Conservation (phyloP, 495 filamentous ascomycete species). For the Penicillium soppii region DNA sequence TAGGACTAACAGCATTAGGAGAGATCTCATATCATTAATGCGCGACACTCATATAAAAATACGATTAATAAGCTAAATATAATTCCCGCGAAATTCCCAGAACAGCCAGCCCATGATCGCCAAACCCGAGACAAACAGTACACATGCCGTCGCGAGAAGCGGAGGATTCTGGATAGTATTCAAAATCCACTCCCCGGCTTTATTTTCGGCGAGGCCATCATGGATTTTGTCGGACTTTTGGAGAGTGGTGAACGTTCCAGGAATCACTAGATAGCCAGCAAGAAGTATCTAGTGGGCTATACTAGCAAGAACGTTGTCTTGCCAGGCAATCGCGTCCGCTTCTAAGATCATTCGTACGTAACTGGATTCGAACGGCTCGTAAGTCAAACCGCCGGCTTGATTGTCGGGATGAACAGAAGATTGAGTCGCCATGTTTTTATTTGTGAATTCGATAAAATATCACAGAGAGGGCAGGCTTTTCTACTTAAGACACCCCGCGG, state of each 20-base stretch:
- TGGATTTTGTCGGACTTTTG: slow-evolving; percentile 21
- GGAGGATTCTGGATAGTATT: slow-evolving; percentile 22
- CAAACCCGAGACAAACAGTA: slow-evolving; percentile 14
- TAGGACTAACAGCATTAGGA: slow-evolving; percentile 16
- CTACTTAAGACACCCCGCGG: background rate
- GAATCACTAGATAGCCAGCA: slow-evolving; percentile 35
- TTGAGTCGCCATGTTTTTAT: background rate
- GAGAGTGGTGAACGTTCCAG: slow-evolving; percentile 34
- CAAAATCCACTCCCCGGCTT: slow-evolving; percentile 15
- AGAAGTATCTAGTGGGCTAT: slow-evolving; percentile 33
- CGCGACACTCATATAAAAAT: slow-evolving; percentile 22
- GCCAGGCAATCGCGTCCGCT: background rate
- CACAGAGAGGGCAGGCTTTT: background rate
- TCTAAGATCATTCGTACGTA: background rate
- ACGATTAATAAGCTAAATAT: slow-evolving; percentile 30
- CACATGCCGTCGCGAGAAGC: slow-evolving; percentile 20
- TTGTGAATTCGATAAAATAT: background rate
- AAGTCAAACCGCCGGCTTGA: background rate
- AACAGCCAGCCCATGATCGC: slow-evolving; percentile 19
- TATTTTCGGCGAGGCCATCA: slow-evolving; percentile 1
- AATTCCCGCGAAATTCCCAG: slow-evolving; percentile 20
- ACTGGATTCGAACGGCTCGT: background rate
- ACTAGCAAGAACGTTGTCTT: slow-evolving; percentile 12
- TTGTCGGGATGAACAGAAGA: background rate
- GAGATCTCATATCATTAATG: background rate